These are phyloP conservation scores for Rhododendron kiyosumense DNA, from an alignment of 148 eudicot species.

Conservation along the genomic window DNA sequence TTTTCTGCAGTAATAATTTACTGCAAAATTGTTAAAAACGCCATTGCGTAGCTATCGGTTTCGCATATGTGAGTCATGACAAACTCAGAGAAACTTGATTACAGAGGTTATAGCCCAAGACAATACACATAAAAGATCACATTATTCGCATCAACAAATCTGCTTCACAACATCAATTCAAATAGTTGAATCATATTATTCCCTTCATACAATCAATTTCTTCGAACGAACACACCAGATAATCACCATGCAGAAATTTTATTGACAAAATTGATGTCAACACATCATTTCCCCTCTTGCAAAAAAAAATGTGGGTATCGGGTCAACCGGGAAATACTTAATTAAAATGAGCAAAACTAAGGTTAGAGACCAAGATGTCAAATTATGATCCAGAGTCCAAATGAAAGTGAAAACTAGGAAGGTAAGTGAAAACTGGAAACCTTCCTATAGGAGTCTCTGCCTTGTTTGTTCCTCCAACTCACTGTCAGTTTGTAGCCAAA, in stretches of 20 bases:
- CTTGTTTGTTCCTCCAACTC: neutral
- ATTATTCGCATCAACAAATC: neutral
- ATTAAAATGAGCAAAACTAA: neutral
- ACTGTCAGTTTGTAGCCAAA: neutral
- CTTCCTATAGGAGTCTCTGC: neutral
- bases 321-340: neutral
- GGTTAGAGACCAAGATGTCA: neutral
- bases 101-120: neutral
- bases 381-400: neutral
- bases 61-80: neutral
- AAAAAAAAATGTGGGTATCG: neutral
- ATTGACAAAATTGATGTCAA: neutral
- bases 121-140: neutral
- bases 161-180: neutral
- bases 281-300: neutral
- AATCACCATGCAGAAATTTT: neutral
- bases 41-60: neutral
- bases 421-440: neutral
- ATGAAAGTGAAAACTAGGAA: neutral
- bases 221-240: neutral
- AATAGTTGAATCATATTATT: neutral
- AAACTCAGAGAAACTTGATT: neutral
- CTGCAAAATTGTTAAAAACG: neutral
- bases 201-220: neutral
- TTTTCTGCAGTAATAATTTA: neutral